Conservation (phyloP, 768 basidiomycete species). For the Russula olivacea region DNA sequence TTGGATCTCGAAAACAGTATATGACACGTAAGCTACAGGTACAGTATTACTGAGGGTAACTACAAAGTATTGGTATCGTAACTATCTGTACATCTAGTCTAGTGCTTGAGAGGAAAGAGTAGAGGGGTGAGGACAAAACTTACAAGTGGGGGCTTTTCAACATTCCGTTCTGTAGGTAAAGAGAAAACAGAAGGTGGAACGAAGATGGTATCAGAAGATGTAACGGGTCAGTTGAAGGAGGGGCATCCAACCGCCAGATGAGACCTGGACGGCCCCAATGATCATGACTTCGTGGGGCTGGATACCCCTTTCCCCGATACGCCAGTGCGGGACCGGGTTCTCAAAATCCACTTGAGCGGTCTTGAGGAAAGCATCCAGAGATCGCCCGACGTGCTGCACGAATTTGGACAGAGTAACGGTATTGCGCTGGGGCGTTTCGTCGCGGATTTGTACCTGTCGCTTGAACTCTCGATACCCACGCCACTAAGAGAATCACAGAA, state of each 20-base stretch:
- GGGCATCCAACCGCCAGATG: conserved; percentile 17
- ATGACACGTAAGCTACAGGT: too few relatives aligned
- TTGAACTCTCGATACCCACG: conserved; percentile 12
- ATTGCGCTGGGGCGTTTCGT: conserved; percentile 11
- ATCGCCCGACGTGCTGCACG: conserved; percentile 7
- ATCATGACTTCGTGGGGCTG: neutral
- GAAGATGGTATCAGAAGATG: neutral
- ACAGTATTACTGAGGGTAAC: too few relatives aligned
- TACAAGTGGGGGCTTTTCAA: too few relatives aligned
- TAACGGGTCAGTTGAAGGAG: conserved; percentile 12
- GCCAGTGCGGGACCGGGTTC: neutral
- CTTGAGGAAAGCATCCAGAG: conserved; percentile 12
- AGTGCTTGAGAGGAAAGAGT: too few relatives aligned
- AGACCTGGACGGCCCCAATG: conserved; percentile 16
- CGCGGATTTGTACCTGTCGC: conserved; percentile 15
- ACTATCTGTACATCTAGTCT: too few relatives aligned
- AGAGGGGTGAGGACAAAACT: too few relatives aligned
- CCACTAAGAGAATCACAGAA: neutral
- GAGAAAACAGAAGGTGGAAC: neutral
- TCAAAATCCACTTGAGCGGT: neutral
- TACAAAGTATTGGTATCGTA: too few relatives aligned
- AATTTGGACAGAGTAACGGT: conserved; percentile 5
- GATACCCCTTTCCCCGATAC: neutral
- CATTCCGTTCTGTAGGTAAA: too few relatives aligned
- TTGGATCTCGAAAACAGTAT: too few relatives aligned